Base-by-base conservation (phyloP, 1,284 basidiomycete species). In the Trichosporon sp. region DNA sequence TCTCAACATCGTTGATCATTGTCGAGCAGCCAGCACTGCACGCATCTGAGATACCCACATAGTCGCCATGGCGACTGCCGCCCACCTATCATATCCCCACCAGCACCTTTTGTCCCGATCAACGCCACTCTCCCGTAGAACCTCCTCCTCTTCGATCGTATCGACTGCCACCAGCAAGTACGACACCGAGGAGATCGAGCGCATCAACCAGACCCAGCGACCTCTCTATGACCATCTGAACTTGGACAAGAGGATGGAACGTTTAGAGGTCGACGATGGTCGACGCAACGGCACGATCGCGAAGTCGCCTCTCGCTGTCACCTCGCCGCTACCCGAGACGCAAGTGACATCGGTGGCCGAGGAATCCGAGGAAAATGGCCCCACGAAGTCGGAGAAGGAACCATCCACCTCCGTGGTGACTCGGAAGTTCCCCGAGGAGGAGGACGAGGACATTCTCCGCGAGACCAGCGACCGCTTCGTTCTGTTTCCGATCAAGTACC, bases 401-500 rank as follows among this genome's bases (percentile, higher is more conserved):
- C 32, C 59, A 37, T 63, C 59, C 12, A n/a, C 40, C 12, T 8
- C 64, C 8, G 38, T 21, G 12, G 35, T 21, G 37, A 26, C 35
- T 5, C 64, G 64, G 16, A 40, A 37, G 37, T 65, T 65, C 11
- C 64, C 64, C 2, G 51, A 84, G 74, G 86, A 86, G 78, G 82
- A 84, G 77, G 90, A 92, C 76, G 93, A 95, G 81, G 93, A 93
- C 43, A 87, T 96, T 10, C 87, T 96, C 68, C 91, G 90, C 77
- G 91, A 92, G 80, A 91, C 92, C 66, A 81, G 73, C 71, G 76
- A 78, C 31, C 78, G 83, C 73, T 96, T 96, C 77, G 94, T 97
- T 12, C 87, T 97, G 26, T 97, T 96, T 86, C 94, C 95, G 26
- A 97, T 98, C 80, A 92, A 95, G 81, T 96, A 94, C 82, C 88